Percentiles rank a stretch among this genome's conserved stretches.
Conservation (phyloP, 2,329 filamentous ascomycete species). For the Colletotrichum magnum region DNA sequence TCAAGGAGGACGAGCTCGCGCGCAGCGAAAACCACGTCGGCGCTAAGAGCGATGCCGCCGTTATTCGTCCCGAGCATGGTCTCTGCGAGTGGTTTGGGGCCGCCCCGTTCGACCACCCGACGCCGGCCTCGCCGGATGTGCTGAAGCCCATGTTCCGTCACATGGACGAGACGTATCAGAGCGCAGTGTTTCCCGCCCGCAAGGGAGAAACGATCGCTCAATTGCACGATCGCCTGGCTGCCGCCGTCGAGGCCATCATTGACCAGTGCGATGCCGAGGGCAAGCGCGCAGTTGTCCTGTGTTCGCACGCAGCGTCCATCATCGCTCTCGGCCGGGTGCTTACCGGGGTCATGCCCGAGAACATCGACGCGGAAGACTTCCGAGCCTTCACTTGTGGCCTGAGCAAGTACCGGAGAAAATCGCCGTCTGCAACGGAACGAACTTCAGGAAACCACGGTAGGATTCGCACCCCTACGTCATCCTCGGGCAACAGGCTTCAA, state of each 20-base stretch:
- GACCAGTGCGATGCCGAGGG: slow-evolving; percentile 78
- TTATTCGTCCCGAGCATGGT: slow-evolving; percentile 69
- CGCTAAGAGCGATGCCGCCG: slow-evolving; percentile 45
- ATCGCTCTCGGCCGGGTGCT: slow-evolving; percentile 88
- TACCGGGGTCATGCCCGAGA: slow-evolving; percentile 82
- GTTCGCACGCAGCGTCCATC: slow-evolving; percentile 90
- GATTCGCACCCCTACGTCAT: slow-evolving; percentile 38
- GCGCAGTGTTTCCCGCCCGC: slow-evolving; percentile 76
- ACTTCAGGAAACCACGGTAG: slow-evolving; percentile 20
- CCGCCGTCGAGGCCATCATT: slow-evolving; percentile 79
- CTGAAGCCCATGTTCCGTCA: slow-evolving; percentile 79
- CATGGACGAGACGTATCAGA: slow-evolving; percentile 69
- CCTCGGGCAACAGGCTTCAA: slow-evolving; percentile 5
- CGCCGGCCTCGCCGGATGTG: slow-evolving; percentile 74
- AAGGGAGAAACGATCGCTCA: slow-evolving; percentile 85
- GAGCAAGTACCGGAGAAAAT: slow-evolving; percentile 70
- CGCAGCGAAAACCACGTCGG: slow-evolving; percentile 30
- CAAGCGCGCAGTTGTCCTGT: slow-evolving; percentile 81
- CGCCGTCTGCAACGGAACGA: slow-evolving; percentile 25
- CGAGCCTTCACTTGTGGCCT: slow-evolving; percentile 86
- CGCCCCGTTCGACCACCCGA: slow-evolving; percentile 87
- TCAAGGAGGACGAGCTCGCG: slow-evolving; percentile 50
- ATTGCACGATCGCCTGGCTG: slow-evolving; percentile 84
- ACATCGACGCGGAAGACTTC: slow-evolving; percentile 83
- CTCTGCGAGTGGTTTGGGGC: slow-evolving; percentile 92